A percentile compares a stretch with the other conserved stretches of the same genome.
phyloP scores from a whole-genome alignment of 345 rosid species.

The Arabis hirsuta region DNA sequence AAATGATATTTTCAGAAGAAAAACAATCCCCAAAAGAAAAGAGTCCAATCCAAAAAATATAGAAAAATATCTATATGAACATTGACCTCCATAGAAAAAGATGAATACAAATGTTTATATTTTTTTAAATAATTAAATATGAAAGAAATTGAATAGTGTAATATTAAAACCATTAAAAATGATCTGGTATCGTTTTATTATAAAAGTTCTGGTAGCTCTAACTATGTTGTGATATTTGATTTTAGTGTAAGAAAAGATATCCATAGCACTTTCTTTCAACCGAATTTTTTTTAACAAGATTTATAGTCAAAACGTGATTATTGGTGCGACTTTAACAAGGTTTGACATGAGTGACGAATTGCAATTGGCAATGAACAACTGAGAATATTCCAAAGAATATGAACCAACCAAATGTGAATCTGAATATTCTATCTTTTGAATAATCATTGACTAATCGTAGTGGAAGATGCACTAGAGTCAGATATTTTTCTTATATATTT shows the following conservation, averaged over 20 bases:
- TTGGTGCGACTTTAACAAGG: conserved; percentile 29
- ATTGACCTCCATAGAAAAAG: too few species aligned
- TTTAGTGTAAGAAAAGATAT: not conserved
- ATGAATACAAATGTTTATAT: too few species aligned
- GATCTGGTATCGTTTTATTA: too few species aligned
- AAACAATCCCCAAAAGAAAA: too few species aligned
- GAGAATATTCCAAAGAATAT: conserved; percentile 40
- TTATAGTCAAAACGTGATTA: conserved; percentile 33
- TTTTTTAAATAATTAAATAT: too few species aligned
- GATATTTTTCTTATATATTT: not conserved
- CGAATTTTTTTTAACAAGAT: too few species aligned
- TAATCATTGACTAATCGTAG: conserved; percentile 16
- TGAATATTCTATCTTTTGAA: conserved; percentile 23
- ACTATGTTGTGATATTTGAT: not conserved
- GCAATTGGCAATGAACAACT: conserved; percentile 23
- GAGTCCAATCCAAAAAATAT: too few species aligned
- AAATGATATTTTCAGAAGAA: too few species aligned
- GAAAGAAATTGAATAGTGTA: too few species aligned
- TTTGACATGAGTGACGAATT: conserved; percentile 21
- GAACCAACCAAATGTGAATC: conserved; percentile 41
- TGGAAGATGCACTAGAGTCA: conserved; percentile 34
- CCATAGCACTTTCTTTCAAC: not conserved
- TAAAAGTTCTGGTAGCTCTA: not conserved
- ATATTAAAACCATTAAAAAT: too few species aligned
- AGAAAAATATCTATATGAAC: too few species aligned